Percentiles rank a stretch among this genome's conserved stretches.
These are phyloP conservation scores for Oehlia diaphana DNA, from an alignment of 192 early-diverging fungal genomes.

Conservation along the genomic window DNA sequence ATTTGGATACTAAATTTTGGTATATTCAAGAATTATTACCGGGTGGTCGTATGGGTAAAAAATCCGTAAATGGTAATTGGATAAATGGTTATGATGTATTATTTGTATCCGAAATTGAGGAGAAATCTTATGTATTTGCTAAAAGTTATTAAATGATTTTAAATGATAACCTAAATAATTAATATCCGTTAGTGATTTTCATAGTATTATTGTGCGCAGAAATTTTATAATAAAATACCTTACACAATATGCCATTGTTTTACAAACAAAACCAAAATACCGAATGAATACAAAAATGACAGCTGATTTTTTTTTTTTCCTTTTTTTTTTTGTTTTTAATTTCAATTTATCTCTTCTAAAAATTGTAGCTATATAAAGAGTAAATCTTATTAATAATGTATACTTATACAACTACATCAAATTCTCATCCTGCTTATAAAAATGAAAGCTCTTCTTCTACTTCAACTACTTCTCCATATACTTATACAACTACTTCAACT, in stretches of 20 bases:
- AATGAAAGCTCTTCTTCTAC: not conserved
- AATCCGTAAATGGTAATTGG: slow-evolving; percentile 3
- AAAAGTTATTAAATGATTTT: not conserved
- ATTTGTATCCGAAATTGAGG: not conserved
- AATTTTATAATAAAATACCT: too few relatives aligned
- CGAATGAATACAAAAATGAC: too few relatives aligned
- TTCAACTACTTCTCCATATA: not conserved
- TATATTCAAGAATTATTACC: not conserved
- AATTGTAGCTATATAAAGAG: too few relatives aligned
- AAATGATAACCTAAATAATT: not conserved
- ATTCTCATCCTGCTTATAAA: not conserved
- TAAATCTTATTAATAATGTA: not conserved
- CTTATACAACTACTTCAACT: not conserved
- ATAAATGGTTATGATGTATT: not conserved
- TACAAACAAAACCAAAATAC: too few relatives aligned
- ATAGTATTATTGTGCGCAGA: too few relatives aligned
- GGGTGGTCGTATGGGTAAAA: slow-evolving; percentile 5
- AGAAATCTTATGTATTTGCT: not conserved
- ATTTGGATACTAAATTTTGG: not conserved
- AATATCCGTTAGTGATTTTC: too few relatives aligned
- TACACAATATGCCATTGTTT: too few relatives aligned
- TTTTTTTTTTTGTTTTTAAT: too few relatives aligned
- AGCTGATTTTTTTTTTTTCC: too few relatives aligned
- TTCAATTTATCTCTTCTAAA: too few relatives aligned
- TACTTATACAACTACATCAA: not conserved